Evolutionary conservation across 1,139 yeast species (phyloP), one percentile per base, ranked within the genome.

Genomic region (Saccharomyces hybrid): DNA sequence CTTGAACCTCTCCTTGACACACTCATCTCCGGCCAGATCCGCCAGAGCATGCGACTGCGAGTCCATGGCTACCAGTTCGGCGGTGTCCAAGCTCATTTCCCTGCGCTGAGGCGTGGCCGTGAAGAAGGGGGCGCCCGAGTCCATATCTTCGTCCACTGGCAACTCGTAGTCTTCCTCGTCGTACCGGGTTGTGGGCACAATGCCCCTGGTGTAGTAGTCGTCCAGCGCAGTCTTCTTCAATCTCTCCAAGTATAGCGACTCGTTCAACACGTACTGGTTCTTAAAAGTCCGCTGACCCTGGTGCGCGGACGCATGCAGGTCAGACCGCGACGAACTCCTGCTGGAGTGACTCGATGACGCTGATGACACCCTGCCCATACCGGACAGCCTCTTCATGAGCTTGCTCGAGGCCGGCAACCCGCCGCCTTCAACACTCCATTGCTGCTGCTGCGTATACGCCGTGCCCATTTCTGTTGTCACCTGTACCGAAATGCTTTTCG

Each of bases 1-100:
- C 70, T 89, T 97, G 23, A 90, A 75, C 50, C 97, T 75, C 67
- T 89, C 97, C 31, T 82, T 70, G 25, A 88, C 82, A 5, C 26
- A 14, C n/a, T 28, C 7, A 9, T 28, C 30, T 28, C 9, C 9
- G 9, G 30, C 30, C 25, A 41, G 46, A 4, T 41, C 46, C 46
- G 25, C 25, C 7, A 30, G 34, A 30, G 34, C 34, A 30, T 30
- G 34, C 14, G 34, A 30, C 34, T 30, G 14, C 34, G 34, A 41
- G 23, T 41, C n/a, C 46, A 41, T 41, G 23, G 25, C 25, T 5
- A 41, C 25, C 7, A 28, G 16, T 13, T 44, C 47, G 47, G 6
- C 28, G 47, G n/a, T n/a, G 14, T 25, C 47, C 28, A 44, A 13
- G 7, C 14, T 44, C 47, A 44, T 32, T 32, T 44, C 25, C 14